Evolutionary conservation across 2,329 filamentous ascomycete species (phyloP).

Genomic region (Pyrenophora tritici-repentis): DNA sequence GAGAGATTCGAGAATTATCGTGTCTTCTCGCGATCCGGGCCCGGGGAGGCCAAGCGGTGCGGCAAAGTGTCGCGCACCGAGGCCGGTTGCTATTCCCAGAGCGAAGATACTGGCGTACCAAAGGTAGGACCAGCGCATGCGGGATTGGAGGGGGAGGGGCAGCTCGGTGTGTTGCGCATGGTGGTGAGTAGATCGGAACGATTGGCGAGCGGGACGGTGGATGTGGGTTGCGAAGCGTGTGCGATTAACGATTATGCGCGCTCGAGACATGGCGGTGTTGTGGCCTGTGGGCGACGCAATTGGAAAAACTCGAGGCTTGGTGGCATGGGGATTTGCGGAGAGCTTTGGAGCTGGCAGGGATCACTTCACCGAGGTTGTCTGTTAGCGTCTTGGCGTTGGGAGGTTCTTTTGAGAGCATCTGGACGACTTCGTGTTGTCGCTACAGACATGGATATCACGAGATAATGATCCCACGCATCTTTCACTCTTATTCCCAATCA

Average conservation of each 20-base stretch:
- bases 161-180: constrained; percentile 12
- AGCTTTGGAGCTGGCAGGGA: background rate
- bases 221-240: constrained; percentile 8
- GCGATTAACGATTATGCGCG: constrained; percentile 18
- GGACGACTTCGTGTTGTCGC: too few relatives aligned
- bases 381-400: constrained; percentile 28
- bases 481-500: too few relatives aligned
- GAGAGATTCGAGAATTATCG: constrained; percentile 33
- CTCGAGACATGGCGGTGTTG: constrained; percentile 27
- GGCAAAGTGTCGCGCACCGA: constrained; percentile 32
- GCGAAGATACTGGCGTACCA: constrained; percentile 40
- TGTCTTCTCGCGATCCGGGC: constrained; percentile 38
- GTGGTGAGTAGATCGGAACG: background rate
- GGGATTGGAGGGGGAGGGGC: constrained; percentile 26
- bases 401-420: background rate
- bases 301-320: constrained; percentile 3
- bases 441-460: too few relatives aligned
- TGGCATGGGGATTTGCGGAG: background rate
- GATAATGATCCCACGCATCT: too few relatives aligned
- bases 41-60: constrained; percentile 31
- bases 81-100: constrained; percentile 31
- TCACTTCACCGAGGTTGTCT: constrained; percentile 30
- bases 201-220: background rate
- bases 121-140: constrained; percentile 37
- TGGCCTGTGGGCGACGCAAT: constrained; percentile 6